Evolutionary conservation across 371 early-diverging fungal genomes (phyloP), one percentile per base, ranked within the genome.

Genomic region (Zopfochytrium polystomum): DNA sequence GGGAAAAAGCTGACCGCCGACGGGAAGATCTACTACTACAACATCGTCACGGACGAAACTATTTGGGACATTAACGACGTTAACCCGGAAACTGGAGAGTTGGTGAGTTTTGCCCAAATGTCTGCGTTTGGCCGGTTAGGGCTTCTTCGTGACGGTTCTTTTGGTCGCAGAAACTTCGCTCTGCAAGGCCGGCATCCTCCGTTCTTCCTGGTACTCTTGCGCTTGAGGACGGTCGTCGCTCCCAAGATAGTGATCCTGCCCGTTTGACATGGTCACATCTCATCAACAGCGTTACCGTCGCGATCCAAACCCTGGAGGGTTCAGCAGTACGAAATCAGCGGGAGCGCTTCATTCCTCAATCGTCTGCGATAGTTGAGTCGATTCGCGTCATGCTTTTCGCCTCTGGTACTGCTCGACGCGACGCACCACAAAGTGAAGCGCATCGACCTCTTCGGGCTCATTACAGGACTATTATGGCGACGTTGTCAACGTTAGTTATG

Each of bases 401-500:
- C 1, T 66, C 78, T 1, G 65, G 70, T 15, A 77, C 70, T 3
- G 67, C 72, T 1, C 60, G 60, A 1, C 58, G 57, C 11, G 72
- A 75, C 38, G 63, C 77, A 6, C 69, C 78, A 4, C 62, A 70
- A n/a, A 70, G 74, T n/a, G 76, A 82, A 27, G 60, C 81, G 5
- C 65, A 75, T 43, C 58, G 61, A 20, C 46, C 51, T 42, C 55
- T 76, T 9, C 56, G 57, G 33, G 42, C 52, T 30, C 83, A 88
- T 62, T 90, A 95, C 71, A 81, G 86, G 3, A 84, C 85, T 30
- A 82, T 96, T 57, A 87, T 90, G 80, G 86, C 85, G 2, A 74
- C 88, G 2, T 75, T 93, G 54, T 85, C 88, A n/a, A 89, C 89
- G 58, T 73, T 95, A 25, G 84, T 91, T 20, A 77, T 93, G 3